Base-by-base conservation (phyloP, 371 early-diverging fungal species). In the Apophysomyces trapeziformis region DNA sequence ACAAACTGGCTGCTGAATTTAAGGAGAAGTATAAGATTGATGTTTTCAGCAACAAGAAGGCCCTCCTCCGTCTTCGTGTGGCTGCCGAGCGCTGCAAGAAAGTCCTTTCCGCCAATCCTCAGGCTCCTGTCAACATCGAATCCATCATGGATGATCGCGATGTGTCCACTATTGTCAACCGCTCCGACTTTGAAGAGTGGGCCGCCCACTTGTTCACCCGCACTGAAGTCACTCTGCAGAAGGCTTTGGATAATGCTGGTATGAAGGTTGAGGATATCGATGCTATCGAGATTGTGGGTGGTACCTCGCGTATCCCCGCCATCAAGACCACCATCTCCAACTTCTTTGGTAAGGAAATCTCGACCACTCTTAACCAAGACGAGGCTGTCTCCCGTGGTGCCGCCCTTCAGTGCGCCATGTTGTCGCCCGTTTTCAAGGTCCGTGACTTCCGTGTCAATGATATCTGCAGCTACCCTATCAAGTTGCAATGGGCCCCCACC, bases 381-480 rank as follows among this genome's bases (percentile, higher is more conserved):
- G 99, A 99, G 82, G 97, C 97, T 47, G 89, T 95, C 69, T 92
- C 98, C 44, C 93, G 96, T 77, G 99, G 99, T 74, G 95, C 95
- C 69, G 98, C 98, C 50, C 88, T 97, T 57, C 94, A 94, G 85
- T 97, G 98, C 83, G 99, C 99, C 74, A 96, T 97, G 82, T 80
- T 95, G 64, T 95, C 96, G 39, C 99, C 99, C n/a, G 93, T 93
- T 60, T 96, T 98, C 92, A 94, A 94, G 82, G 97, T 97, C 69
- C 95, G 98, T 69, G 97, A 97, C 62, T 97, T 97, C 80, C 75
- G 89, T 39, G 90, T 97, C 69, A 87, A 93, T 71, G 99, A 98
- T 82, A 86, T 94, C 75, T 91, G 90, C 74, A 80, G 80, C 65
- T 79, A 83, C 58, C 84, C 84, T 59, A 80, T 83, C 73, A 87